Evolutionary conservation across 2,329 filamentous ascomycete genomes (phyloP).

Genomic region (Nemania diffusa): DNA sequence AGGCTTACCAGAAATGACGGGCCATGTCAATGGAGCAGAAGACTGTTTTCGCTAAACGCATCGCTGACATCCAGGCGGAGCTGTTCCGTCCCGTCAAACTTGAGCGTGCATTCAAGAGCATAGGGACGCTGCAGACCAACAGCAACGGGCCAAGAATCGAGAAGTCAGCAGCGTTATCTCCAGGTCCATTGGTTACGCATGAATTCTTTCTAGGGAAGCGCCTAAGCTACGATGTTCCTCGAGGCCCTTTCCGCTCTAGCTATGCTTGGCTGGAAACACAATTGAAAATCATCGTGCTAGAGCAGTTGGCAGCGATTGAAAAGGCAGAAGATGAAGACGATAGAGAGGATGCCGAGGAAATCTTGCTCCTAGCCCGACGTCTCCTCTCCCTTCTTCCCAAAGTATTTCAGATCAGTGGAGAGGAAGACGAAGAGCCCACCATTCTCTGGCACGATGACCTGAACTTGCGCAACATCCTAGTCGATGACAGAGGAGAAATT

Average conservation of each 20-base stretch:
- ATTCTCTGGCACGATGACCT: slow-evolving; percentile 22
- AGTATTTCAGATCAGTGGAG: slow-evolving; percentile 1
- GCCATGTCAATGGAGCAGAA: slow-evolving; percentile 20
- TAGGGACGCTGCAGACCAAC: slow-evolving; percentile 17
- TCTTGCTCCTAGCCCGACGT: not conserved
- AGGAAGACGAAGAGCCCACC: not conserved
- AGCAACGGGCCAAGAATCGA: not conserved
- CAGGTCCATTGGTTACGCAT: not conserved
- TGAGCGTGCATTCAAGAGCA: slow-evolving; percentile 3
- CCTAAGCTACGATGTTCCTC: slow-evolving; percentile 11
- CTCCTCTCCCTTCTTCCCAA: slow-evolving; percentile 17
- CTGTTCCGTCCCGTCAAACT: slow-evolving; percentile 5
- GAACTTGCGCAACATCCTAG: slow-evolving; percentile 19
- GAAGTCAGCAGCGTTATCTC: not conserved
- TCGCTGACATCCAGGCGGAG: slow-evolving; percentile 22
- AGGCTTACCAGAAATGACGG: slow-evolving; percentile 14
- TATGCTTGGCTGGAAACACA: slow-evolving; percentile 14
- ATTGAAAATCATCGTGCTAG: slow-evolving; percentile 8
- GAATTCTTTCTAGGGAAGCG: slow-evolving; percentile 20
- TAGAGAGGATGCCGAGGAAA: slow-evolving; percentile 19
- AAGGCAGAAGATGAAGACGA: slow-evolving; percentile 13
- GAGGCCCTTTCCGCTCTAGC: slow-evolving; percentile 22
- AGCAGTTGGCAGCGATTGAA: slow-evolving; percentile 4
- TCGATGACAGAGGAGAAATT: slow-evolving; percentile 12
- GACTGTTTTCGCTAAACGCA: slow-evolving; percentile 6